Conservation (phyloP, 805 yeast species). For the Yamadazyma phyllophila region DNA sequence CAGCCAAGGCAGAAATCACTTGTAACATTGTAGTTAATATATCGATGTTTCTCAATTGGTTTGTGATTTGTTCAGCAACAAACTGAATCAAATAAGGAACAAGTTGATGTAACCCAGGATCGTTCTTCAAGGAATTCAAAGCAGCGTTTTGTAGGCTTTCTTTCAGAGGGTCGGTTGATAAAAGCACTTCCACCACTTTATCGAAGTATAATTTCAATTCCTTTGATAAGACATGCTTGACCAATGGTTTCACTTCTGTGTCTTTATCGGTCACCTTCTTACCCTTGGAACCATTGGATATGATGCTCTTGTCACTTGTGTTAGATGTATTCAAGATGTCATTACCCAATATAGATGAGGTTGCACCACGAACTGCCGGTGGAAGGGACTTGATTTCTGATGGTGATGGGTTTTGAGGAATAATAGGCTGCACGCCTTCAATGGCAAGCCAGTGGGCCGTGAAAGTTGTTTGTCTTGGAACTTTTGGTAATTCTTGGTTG, state of each 20-base stretch:
- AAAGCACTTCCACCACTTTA: conserved; percentile 76
- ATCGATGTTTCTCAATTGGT: conserved; percentile 71
- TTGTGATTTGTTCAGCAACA: conserved; percentile 91
- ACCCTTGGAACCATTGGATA: conserved; percentile 11
- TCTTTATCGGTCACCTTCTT: conserved; percentile 33
- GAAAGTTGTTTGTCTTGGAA: conserved; percentile 87
- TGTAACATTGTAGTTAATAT: conserved; percentile 82
- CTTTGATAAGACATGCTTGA: conserved; percentile 91
- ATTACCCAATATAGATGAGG: conserved; percentile 44
- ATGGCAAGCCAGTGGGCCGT: conserved; percentile 98
- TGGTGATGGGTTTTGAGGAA: conserved; percentile 91
- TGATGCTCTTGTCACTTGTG: conserved; percentile 5
- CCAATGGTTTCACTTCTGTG: conserved; percentile 78
- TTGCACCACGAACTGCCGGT: conserved; percentile 81
- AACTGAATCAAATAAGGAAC: conserved; percentile 96
- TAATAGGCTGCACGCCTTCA: conserved; percentile 97
- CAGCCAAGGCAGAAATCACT: conserved; percentile 78
- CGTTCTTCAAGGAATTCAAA: conserved; percentile 76
- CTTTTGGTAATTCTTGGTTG: conserved; percentile 91
- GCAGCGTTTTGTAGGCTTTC: conserved; percentile 75
- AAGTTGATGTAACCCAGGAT: conserved; percentile 94
- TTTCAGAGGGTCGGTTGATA: conserved; percentile 53
- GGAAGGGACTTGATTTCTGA: conserved; percentile 76
- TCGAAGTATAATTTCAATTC: conserved; percentile 93
- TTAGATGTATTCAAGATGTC: conserved; percentile 34